Evolutionary conservation across 805 yeast genomes (phyloP).

Genomic region (Candida corydali): DNA sequence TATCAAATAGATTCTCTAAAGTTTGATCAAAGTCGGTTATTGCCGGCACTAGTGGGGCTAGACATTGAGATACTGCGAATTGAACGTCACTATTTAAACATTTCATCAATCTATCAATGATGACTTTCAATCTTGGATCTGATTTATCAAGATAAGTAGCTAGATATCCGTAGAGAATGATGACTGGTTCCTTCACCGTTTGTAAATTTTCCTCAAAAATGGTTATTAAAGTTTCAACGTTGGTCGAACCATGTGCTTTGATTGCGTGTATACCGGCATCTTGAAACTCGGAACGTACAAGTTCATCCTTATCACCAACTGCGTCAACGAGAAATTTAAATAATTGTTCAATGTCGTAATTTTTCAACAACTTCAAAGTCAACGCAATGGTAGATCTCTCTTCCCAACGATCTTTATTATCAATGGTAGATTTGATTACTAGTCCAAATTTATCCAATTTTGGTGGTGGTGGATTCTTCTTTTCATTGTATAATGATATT

Average conservation of each 20-base stretch:
- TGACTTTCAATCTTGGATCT: slow-evolving; percentile 63
- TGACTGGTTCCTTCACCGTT: slow-evolving; percentile 70
- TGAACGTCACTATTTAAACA: slow-evolving; percentile 86
- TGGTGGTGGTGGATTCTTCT: slow-evolving; percentile 72
- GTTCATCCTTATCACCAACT: slow-evolving; percentile 66
- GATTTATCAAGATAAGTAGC: slow-evolving; percentile 73
- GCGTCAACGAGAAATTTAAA: slow-evolving; percentile 66
- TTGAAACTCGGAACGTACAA: slow-evolving; percentile 78
- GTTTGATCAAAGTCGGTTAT: slow-evolving; percentile 50
- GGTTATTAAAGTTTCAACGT: slow-evolving; percentile 73
- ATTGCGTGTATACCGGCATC: slow-evolving; percentile 84
- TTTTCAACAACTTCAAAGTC: slow-evolving; percentile 54
- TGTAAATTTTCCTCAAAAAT: slow-evolving; percentile 71
- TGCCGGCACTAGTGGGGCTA: slow-evolving; percentile 73
- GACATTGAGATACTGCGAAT: slow-evolving; percentile 77
- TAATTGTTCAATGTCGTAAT: slow-evolving; percentile 45
- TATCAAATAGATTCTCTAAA: slow-evolving; percentile 55
- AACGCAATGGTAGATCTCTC: slow-evolving; percentile 78
- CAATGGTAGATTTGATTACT: slow-evolving; percentile 55
- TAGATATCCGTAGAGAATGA: slow-evolving; percentile 84
- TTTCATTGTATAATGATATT: slow-evolving; percentile 52
- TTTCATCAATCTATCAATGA: slow-evolving; percentile 63
- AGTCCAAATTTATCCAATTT: slow-evolving; percentile 77
- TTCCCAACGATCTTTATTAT: slow-evolving; percentile 78
- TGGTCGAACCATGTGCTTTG: slow-evolving; percentile 55